Percentiles rank a stretch among this genome's conserved stretches.
Conservation (phyloP, 345 rosid species). For the Turnera subulata region DNA sequence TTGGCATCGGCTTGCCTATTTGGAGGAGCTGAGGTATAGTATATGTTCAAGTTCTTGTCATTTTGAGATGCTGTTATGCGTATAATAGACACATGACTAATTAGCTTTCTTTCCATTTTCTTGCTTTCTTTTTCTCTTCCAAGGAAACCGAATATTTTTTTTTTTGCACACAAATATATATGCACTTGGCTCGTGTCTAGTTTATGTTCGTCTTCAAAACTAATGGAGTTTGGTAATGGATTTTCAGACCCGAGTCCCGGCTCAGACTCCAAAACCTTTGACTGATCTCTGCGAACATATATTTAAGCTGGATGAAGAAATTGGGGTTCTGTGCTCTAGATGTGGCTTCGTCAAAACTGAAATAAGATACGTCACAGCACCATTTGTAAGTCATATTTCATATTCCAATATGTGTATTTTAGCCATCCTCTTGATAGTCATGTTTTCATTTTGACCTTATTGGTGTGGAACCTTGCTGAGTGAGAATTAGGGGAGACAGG, state of each 20-base stretch:
- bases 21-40: constrained; percentile 69
- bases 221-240: constrained; percentile 14
- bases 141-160: too few species aligned
- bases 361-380: constrained; percentile 65
- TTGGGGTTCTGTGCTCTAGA: constrained; percentile 59
- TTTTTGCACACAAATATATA: too few species aligned
- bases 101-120: neutral
- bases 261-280: constrained; percentile 32
- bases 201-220: constrained; percentile 1
- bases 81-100: neutral
- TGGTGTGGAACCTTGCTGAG: too few species aligned
- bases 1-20: constrained; percentile 71
- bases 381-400: constrained; percentile 67
- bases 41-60: neutral
- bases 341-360: constrained; percentile 78
- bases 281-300: constrained; percentile 54
- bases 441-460: too few species aligned
- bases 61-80: neutral
- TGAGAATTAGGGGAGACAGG: too few species aligned
- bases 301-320: constrained; percentile 65
- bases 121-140: neutral
- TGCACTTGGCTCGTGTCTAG: too few species aligned
- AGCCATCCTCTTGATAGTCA: too few species aligned
- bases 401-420: neutral
- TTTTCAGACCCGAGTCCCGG: constrained; percentile 33